Base-by-base conservation (phyloP, 495 filamentous ascomycete species). In the Massariosphaeria phaeospora region DNA sequence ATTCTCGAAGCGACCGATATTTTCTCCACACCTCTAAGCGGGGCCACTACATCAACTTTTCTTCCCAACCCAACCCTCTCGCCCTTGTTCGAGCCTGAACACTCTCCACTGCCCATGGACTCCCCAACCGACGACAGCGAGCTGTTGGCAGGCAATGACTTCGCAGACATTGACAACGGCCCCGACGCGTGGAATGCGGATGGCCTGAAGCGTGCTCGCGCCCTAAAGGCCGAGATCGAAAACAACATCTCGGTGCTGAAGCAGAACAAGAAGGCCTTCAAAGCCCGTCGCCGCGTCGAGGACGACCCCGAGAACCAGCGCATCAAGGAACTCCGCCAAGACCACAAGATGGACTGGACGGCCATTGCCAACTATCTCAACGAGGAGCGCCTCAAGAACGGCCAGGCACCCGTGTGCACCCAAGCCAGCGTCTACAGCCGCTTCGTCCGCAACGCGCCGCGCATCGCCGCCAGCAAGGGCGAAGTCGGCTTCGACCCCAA, bases 371-470 rank as follows among this genome's bases (percentile, higher is more conserved):
- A 50, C 5, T 43, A 48, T 27, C 30, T 70, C n/a, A 70, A 69
- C 44, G 36, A 57, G 0, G 23, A 55, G 33, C 63, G 67, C 20
- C 29, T 49, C 46, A 36, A 35, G 21, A n/a, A 17, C 13, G 65
- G 65, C 46, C 25, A 51, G 27, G 6, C 25, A 17, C 10, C 55
- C 13, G 50, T 21, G 6, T 39, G 69, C 12, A 68, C 67, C 8
- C 44, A 54, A 9, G 51, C 66, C 6, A 63, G 63, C 0, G 61
- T 67, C 18, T 70, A 70, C 42, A 44, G 27, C 6, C 67, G 68
- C 36, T 70, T 68, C 54, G 57, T 64, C 13, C 68, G 68, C 38
- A 70, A 70, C 38, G 46, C 41, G 2, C 57, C 55, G 6, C 30
- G 45, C 6, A 61, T 69, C 24, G 67, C 67, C 9, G 42, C 54